phyloP scores from a whole-genome alignment of 2,329 filamentous ascomycete species.

The Cladosporium austrohemisphaericum region DNA sequence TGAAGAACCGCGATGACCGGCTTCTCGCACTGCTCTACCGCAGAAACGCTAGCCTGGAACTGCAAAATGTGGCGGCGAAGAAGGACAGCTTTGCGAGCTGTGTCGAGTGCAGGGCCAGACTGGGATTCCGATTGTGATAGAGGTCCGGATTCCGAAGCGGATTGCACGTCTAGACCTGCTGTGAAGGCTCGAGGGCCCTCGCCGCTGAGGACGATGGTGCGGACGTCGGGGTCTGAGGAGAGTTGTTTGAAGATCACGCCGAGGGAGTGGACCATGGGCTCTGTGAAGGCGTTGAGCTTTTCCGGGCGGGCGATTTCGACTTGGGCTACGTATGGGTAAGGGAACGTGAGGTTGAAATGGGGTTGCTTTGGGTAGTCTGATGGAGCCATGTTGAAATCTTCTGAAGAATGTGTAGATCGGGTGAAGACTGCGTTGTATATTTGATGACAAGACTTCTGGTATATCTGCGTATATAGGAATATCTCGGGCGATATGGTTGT shows the following conservation, averaged over 20 bases:
- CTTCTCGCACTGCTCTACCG: conserved; percentile 84
- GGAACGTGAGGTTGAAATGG: conserved; percentile 71
- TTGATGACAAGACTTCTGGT: neutral
- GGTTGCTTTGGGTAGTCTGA: conserved; percentile 46
- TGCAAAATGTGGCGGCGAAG: conserved; percentile 67
- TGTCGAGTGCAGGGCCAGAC: conserved; percentile 17
- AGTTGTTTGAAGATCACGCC: conserved; percentile 67
- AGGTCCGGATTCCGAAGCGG: conserved; percentile 19
- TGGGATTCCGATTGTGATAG: neutral
- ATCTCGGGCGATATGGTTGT: too few relatives aligned
- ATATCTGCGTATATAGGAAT: too few relatives aligned
- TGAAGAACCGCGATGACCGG: conserved; percentile 80
- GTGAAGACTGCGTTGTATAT: neutral
- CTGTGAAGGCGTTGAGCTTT: conserved; percentile 85
- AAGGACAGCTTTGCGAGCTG: conserved; percentile 27
- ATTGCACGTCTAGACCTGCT: conserved; percentile 71
- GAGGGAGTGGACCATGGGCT: conserved; percentile 83
- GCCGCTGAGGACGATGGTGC: conserved; percentile 74
- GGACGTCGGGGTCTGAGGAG: conserved; percentile 67
- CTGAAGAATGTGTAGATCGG: neutral
- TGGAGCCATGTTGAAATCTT: conserved; percentile 5
- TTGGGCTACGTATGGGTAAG: conserved; percentile 72
- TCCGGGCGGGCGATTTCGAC: conserved; percentile 84
- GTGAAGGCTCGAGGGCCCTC: conserved; percentile 82
- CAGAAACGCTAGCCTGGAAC: conserved; percentile 74